These are phyloP conservation scores for Podospora pseudopauciseta DNA, from an alignment of 495 filamentous ascomycete genomes.

Conservation along the genomic window DNA sequence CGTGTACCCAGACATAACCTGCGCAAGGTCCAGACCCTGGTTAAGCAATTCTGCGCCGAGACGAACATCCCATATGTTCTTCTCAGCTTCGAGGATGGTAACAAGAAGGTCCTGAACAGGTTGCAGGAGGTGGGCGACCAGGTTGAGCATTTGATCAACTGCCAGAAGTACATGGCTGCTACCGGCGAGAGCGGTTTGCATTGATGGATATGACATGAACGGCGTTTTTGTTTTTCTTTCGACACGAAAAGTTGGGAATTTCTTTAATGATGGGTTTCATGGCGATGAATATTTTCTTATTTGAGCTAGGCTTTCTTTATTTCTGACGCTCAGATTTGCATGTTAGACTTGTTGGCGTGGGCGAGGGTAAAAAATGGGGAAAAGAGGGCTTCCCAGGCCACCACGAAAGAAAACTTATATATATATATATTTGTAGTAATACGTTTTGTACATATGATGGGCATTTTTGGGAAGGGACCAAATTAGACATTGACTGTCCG, in stretches of 20 bases:
- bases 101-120: conserved; percentile 37
- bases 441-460: neutral
- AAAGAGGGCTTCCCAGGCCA: neutral
- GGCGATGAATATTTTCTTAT: neutral
- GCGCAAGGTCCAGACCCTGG: conserved; percentile 38
- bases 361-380: too few species aligned
- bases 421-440: neutral
- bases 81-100: conserved; percentile 44
- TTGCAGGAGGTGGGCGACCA: conserved; percentile 42
- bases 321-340: neutral
- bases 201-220: conserved; percentile 11
- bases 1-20: conserved; percentile 47
- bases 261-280: neutral
- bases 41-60: conserved; percentile 43
- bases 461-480: neutral
- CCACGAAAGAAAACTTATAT: neutral
- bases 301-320: neutral
- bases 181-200: conserved; percentile 40
- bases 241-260: neutral
- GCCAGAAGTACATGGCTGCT: conserved; percentile 44
- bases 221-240: neutral
- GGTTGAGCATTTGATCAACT: conserved; percentile 39
- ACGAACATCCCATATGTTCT: conserved; percentile 43
- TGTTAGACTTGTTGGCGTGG: neutral
- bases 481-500: neutral